Percentiles rank a stretch among this genome's conserved stretches.
These are phyloP conservation scores for Gaeumannomyces sp. DNA, from an alignment of 2,329 filamentous ascomycete genomes.

Conservation along the genomic window DNA sequence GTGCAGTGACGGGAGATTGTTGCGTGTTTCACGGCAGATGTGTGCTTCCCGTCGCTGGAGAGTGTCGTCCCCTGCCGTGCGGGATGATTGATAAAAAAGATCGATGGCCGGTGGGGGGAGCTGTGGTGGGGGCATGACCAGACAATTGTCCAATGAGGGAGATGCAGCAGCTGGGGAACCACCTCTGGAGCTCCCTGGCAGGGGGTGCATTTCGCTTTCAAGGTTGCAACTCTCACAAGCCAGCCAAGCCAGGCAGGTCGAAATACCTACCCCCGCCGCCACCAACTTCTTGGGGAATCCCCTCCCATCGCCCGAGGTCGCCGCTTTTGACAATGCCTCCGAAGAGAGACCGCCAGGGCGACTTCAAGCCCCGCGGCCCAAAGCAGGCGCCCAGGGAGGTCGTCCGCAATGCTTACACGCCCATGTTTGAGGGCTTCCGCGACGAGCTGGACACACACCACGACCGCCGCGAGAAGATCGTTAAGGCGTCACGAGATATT, in stretches of 20 bases:
- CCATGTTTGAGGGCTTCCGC: conserved; percentile 77
- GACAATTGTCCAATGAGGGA: neutral
- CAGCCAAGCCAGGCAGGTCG: too few relatives aligned
- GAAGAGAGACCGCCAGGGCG: conserved; percentile 8
- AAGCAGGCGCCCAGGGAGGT: conserved; percentile 25
- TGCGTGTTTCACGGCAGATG: neutral
- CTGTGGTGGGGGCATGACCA: neutral
- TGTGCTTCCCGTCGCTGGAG: neutral
- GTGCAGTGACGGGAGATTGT: neutral
- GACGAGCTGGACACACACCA: conserved; percentile 90
- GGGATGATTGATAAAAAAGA: too few relatives aligned
- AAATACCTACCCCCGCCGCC: too few relatives aligned
- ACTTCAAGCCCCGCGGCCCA: conserved; percentile 7
- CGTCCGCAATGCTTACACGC: conserved; percentile 44
- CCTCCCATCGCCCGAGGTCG: too few relatives aligned
- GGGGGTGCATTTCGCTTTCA: neutral
- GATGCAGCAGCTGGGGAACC: too few relatives aligned
- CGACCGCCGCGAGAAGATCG: conserved; percentile 77
- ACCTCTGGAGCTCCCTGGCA: too few relatives aligned
- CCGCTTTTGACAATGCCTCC: conserved; percentile 4
- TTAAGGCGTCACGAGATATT: conserved; percentile 83
- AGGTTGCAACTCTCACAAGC: neutral
- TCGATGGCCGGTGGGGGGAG: too few relatives aligned
- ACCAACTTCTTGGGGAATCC: too few relatives aligned
- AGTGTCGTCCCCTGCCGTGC: neutral